phyloP scores from a whole-genome alignment of 495 filamentous ascomycete genomes.

The Penicillium dipodomyicola region DNA sequence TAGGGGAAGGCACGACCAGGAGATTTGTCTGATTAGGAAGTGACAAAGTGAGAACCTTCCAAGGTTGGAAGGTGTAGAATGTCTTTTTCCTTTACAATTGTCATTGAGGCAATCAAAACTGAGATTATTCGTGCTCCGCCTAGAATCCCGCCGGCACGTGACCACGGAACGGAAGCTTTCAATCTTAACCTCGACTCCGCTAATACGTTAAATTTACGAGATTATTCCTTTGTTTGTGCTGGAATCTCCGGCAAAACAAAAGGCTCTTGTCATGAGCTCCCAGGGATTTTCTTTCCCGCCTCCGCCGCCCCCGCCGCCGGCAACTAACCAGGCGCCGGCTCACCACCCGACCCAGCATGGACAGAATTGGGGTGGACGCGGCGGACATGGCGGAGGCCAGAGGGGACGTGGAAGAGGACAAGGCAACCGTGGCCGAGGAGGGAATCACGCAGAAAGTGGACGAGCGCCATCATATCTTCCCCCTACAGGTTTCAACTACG shows the following conservation, averaged over 20 bases:
- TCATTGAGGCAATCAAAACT: slow-evolving; percentile 11
- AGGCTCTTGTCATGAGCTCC: slow-evolving; percentile 40
- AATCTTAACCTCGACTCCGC: background rate
- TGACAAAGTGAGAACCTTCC: background rate
- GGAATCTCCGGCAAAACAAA: slow-evolving; percentile 25
- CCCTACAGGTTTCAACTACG: slow-evolving; percentile 28
- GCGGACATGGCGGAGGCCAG: slow-evolving; percentile 41
- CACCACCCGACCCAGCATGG: slow-evolving; percentile 33
- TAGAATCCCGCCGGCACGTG: background rate
- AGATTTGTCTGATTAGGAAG: background rate
- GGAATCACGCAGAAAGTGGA: slow-evolving; percentile 30
- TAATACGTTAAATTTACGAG: background rate
- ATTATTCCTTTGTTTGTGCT: slow-evolving; percentile 9
- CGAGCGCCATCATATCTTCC: slow-evolving; percentile 22
- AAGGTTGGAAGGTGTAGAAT: background rate
- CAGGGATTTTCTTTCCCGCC: slow-evolving; percentile 54
- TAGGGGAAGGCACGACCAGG: background rate
- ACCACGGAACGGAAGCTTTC: slow-evolving; percentile 3
- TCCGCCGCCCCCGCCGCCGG: slow-evolving; percentile 44
- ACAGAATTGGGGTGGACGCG: slow-evolving; percentile 36
- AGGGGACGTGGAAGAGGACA: slow-evolving; percentile 45
- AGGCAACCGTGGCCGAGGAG: slow-evolving; percentile 51
- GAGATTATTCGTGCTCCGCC: slow-evolving; percentile 4
- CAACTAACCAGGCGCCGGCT: slow-evolving; percentile 25
- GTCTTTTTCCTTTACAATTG: background rate